Base-by-base conservation (phyloP, 176 grass and related monocot species). In the Tuctoria greenei region DNA sequence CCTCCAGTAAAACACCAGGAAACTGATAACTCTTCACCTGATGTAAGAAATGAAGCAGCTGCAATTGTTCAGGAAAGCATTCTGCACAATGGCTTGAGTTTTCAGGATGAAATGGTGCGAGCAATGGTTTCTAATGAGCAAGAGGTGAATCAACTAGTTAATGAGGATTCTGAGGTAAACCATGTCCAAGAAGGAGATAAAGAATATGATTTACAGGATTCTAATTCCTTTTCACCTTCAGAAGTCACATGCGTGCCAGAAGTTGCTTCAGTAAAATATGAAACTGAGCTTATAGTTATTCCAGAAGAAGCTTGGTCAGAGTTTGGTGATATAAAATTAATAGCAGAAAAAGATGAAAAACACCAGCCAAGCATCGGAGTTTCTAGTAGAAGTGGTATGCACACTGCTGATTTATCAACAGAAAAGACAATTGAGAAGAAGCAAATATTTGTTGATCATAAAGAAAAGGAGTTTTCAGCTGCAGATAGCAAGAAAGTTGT, bases 301-400 rank as follows among this genome's bases (percentile, higher is more conserved):
- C 83, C 84, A 37, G 83, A 86, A 66, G 83, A 83, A 69, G 49
- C 74, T 21, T 86, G 79, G 79, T 82, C 83, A 75, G 75, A 79
- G 24, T 61, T 90, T 60, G 79, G 77, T 58, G 64, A 76, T 67
- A 78, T 83, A 63, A 55, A 77, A 79, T 60, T 64, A 23, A 86
- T 70, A 14, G 46, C 61, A 28, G 71, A 83, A 39, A 70, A 88
- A 79, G 63, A 67, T 38, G 54, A 38, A 63, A 79, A 56, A 45
- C 45, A 56, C 23, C 38, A 83, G 39, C 63, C 69, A 69, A 69
- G 11, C 39, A 31, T 55, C 47, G 45, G 42, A 75, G 4, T 69
- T 75, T 75, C 46, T 61, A 8, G 17, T 67, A 68, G 7, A 25
- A 67, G 72, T 74, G 69, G 44, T 25, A 62, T 69, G 20, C 45